Conservation (phyloP, 305 asterid genomes). For the Fraxinus xanthoxyloides region DNA sequence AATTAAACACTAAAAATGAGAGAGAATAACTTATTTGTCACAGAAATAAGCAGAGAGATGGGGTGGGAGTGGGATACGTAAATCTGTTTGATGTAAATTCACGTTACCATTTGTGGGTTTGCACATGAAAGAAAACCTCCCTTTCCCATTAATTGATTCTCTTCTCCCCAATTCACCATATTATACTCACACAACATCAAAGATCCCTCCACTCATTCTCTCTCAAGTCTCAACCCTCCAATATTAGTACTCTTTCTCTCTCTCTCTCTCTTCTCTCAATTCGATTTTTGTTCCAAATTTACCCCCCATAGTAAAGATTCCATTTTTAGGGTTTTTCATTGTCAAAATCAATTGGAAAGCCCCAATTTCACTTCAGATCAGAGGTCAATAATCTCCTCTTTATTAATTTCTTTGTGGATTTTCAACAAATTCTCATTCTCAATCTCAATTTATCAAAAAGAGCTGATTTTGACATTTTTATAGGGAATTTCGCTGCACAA, state of each 20-base stretch:
- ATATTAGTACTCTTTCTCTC: background rate
- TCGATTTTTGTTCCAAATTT: constrained; percentile 23
- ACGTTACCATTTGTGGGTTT: constrained; percentile 22
- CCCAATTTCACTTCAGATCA: constrained; percentile 23
- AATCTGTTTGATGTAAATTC: background rate
- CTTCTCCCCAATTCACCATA: constrained; percentile 10
- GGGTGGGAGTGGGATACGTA: background rate
- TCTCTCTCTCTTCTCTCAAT: background rate
- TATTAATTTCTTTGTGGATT: constrained; percentile 17
- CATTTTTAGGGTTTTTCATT: constrained; percentile 30
- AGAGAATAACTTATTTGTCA: too few species aligned
- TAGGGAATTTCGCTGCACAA: constrained; percentile 17
- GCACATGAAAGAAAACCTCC: constrained; percentile 27
- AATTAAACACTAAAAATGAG: background rate
- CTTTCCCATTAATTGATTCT: constrained; percentile 23
- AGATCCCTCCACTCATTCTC: constrained; percentile 19
- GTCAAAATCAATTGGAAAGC: constrained; percentile 23
- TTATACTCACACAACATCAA: constrained; percentile 14
- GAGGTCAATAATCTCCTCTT: constrained; percentile 14
- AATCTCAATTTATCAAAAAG: constrained; percentile 13
- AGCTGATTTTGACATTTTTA: constrained; percentile 19
- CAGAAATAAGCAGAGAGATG: background rate
- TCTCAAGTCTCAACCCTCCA: constrained; percentile 17
- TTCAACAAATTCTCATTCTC: constrained; percentile 16
- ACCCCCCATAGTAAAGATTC: constrained; percentile 19